Evolutionary conservation across 352 stramenopile species (phyloP), one percentile per base, ranked within the genome.

Genomic region (Pythium dissotocum): DNA sequence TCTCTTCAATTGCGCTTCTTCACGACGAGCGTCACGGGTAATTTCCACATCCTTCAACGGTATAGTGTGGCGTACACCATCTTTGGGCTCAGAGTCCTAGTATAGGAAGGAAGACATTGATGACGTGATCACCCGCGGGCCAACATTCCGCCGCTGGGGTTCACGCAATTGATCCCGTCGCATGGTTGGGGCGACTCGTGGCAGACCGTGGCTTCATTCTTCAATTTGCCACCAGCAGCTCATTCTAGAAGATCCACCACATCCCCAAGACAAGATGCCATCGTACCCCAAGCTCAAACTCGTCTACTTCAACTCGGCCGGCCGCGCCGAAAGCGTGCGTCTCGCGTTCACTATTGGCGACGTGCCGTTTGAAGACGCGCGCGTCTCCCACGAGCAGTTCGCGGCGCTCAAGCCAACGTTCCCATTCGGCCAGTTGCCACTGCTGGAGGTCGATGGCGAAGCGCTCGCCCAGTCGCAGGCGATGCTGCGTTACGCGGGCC

Each of bases 281-380:
- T 32, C 52, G 30, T 75, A 57, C 55, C 69, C 69, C 18, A 69
- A 69, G 61, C 49, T 74, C 57, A 78, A 74, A 60, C 52, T 83
- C 53, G 72, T 70, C 36, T 82, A 83, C 63, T 82, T 83, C 63
- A 67, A 82, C 69, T 30, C 70, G 12, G 67, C 69, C 32, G 77
- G 66, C 49, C 71, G 75, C 38, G 77, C 74, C 54, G 77, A 83
- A 58, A 61, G 57, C 46, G 60, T 75, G 38, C 71, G 77, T 30
- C 64, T 82, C 26, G 72, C 72, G 24, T 71, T 83, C 38, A 33
- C 46, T 49, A 67, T 76, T 36, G 77, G 68, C 30, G 62, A 71
- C 38, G 62, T 82, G 26, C 73, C 74, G n/a, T 83, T 83, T 54
- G 69, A 75, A 48, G 77, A 83, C 58, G 61, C 74, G 28, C 74